These are phyloP conservation scores for Akanthomyces lecanii DNA, from an alignment of 2,329 filamentous ascomycete species.

Conservation along the genomic window DNA sequence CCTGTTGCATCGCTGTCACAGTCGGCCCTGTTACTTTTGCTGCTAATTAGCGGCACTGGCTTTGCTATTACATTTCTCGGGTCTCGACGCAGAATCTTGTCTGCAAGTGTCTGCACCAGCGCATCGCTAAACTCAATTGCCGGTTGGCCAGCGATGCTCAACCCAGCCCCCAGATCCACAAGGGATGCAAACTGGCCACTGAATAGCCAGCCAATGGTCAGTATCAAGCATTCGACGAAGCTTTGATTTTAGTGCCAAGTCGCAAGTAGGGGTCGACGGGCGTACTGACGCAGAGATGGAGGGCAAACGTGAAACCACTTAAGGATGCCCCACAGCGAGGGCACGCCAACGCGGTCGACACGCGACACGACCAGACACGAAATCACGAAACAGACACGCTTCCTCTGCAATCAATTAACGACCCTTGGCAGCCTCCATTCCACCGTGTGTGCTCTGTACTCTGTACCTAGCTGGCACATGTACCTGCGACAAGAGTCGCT, in stretches of 20 bases:
- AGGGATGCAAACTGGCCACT: background rate
- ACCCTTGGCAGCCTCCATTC: conserved; percentile 14
- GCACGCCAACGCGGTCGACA: background rate
- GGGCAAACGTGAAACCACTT: conserved; percentile 16
- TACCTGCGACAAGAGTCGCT: background rate
- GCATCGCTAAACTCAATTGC: background rate
- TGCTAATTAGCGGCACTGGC: no score
- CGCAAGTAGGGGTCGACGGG: background rate
- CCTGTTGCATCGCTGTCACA: no score
- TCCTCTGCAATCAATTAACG: conserved; percentile 21
- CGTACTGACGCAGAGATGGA: background rate
- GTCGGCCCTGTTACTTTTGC: no score
- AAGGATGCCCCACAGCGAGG: conserved; percentile 2
- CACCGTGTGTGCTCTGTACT: background rate
- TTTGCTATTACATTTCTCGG: no score
- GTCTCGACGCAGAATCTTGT: no score
- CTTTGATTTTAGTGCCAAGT: background rate
- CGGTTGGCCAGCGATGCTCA: background rate
- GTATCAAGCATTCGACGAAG: background rate
- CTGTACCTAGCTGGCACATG: background rate
- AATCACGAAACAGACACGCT: conserved; percentile 45
- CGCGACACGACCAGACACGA: conserved; percentile 31
- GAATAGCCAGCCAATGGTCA: background rate
- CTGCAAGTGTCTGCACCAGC: background rate
- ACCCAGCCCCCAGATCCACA: background rate